phyloP scores from a whole-genome alignment of 2,329 filamentous ascomycete species.

The Gliomastix tumulicola region DNA sequence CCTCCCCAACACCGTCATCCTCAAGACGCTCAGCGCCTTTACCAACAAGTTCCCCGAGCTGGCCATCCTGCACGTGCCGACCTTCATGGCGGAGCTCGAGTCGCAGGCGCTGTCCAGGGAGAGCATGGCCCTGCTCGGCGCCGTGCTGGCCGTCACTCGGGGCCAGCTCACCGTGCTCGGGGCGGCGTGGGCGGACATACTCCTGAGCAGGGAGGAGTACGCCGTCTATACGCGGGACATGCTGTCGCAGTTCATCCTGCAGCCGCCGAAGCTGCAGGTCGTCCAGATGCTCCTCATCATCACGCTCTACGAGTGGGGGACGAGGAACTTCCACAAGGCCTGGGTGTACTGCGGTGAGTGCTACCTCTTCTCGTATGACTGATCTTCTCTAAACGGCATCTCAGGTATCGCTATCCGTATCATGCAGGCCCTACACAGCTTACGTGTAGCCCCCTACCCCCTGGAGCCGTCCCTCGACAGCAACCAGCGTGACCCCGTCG shows the following conservation, averaged over 20 bases:
- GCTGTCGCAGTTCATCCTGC: constrained; percentile 15
- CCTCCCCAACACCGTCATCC: constrained; percentile 14
- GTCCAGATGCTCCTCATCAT: constrained; percentile 31
- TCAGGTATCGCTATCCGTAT: constrained; percentile 29
- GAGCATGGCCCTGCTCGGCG: constrained; percentile 18
- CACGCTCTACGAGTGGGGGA: constrained; percentile 32
- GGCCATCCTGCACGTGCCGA: constrained; percentile 21
- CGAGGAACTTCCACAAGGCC: constrained; percentile 30
- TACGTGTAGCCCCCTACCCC: constrained; percentile 16
- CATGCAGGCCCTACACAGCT: constrained; percentile 25
- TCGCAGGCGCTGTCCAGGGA: constrained; percentile 10
- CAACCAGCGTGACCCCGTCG: constrained; percentile 10
- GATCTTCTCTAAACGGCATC: too few relatives aligned
- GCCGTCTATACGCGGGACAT: constrained; percentile 17
- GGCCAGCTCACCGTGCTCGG: constrained; percentile 20
- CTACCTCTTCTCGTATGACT: too few relatives aligned
- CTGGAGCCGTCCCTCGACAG: constrained; percentile 14
- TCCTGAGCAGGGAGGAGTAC: constrained; percentile 22
- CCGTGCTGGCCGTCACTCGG: constrained; percentile 19
- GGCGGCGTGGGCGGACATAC: constrained; percentile 16
- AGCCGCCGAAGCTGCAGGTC: constrained; percentile 20
- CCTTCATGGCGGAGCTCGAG: constrained; percentile 17
- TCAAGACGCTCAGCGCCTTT: constrained; percentile 23
- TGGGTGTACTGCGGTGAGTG: constrained; percentile 30
- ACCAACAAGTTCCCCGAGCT: constrained; percentile 24